phyloP scores from a whole-genome alignment of 202 grass and related monocot species.

The Bolboschoenoplectus hybrid region DNA sequence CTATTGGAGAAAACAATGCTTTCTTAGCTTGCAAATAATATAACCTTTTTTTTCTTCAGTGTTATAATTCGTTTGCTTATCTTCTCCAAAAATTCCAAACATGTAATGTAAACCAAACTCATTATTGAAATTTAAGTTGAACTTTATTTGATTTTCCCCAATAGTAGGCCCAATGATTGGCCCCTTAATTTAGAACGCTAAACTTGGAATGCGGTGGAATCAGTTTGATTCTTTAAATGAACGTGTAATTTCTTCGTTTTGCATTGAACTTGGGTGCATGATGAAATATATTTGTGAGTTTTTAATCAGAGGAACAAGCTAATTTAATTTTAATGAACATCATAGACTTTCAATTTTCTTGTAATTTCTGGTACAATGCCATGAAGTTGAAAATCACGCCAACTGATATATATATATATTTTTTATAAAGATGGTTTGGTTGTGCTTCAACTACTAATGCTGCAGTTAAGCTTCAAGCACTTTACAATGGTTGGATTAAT shows the following conservation, averaged over 20 bases:
- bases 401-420: no score
- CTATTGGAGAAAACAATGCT: slow-evolving; percentile 72
- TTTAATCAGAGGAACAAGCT: neutral
- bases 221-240: neutral
- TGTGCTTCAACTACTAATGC: no score
- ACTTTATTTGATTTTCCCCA: neutral
- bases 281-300: neutral
- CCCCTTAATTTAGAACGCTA: neutral
- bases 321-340: neutral
- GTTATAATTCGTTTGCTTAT: neutral
- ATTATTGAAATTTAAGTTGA: slow-evolving; percentile 6
- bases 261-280: neutral
- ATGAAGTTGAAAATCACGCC: neutral
- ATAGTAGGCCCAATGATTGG: neutral
- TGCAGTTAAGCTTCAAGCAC: no score
- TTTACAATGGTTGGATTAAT: no score
- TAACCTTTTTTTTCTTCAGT: neutral
- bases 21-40: slow-evolving; percentile 42
- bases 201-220: neutral
- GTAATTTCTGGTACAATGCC: neutral
- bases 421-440: no score
- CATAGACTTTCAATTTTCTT: neutral
- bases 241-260: neutral
- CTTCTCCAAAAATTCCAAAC: neutral
- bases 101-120: slow-evolving; percentile 17